Evolutionary conservation across 2,329 filamentous ascomycete species (phyloP), one percentile per base, ranked within the genome.

Genomic region (Zymoseptoria pseudotritici): DNA sequence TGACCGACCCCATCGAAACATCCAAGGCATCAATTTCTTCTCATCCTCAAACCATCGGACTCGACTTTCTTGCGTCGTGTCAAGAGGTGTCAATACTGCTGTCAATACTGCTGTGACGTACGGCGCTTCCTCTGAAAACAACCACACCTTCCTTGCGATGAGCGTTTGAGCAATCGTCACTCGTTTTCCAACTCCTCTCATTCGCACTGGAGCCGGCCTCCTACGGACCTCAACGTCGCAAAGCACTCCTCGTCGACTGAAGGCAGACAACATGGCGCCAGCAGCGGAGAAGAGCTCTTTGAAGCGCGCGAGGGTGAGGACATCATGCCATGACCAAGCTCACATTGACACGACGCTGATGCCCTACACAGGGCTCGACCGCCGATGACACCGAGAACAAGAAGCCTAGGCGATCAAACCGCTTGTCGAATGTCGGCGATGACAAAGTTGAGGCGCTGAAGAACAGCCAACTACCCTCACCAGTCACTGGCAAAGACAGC

Each of bases 371-470:
- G 89, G 82, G 80, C 67, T 90, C 87, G 50, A 79, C 83, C 56
- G 86, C 84, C 67, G 84, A 87, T 58, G 84, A 86, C 57, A 80
- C 83, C 46, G 71, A 76, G 64, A 87, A 91, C 63, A 97, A 97
- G 82, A 96, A 96, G 75, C 86, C 88, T 61, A 87, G 93, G 64
- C 86, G 90, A 60, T 91, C 90, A 52, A 81, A 89, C 66, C 86
- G 90, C 63, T 78, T 91, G 61, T 85, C 67, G 63, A 63, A 69
- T 26, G 61, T 64, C n/a, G 66, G 58, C 59, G 66, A 71, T 63
- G 64, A 58, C 13, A 54, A 61, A 4, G 42, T 50, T 36, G 21
- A 42, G 19, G 84, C 69, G 86, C 85, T 8, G 84, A 86, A 60
- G 72, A 87, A 67, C 79, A 81, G 85, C 57, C 88, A 90, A 64